phyloP scores from a whole-genome alignment of 345 rosid species.

The Eucalyptus microcorys region DNA sequence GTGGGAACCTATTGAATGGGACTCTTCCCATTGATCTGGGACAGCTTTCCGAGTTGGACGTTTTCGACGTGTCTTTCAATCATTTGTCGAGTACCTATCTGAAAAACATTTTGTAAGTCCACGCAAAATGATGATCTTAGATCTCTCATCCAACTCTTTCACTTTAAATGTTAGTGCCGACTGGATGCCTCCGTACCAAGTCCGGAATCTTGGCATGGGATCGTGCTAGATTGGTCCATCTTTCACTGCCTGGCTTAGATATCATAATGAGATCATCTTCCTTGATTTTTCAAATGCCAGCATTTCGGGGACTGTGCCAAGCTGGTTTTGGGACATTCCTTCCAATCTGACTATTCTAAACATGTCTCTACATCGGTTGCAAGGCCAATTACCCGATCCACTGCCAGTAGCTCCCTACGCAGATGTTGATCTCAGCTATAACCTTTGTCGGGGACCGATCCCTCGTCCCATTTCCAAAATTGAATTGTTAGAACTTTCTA shows the following conservation, averaged over 20 bases:
- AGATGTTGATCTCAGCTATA: slow-evolving; percentile 22
- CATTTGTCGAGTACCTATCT: slow-evolving; percentile 9
- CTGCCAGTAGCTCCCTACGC: slow-evolving; percentile 2
- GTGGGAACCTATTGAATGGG: slow-evolving; percentile 18
- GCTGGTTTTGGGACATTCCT: slow-evolving; percentile 39
- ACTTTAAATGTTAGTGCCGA: slow-evolving; percentile 12
- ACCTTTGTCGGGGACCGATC: slow-evolving; percentile 6
- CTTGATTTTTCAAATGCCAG: slow-evolving; percentile 30
- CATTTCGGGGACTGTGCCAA: slow-evolving; percentile 22
- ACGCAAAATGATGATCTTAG: slow-evolving; percentile 6
- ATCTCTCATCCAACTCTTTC: slow-evolving; percentile 20
- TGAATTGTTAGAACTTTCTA: slow-evolving; percentile 13
- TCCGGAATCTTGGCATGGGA: slow-evolving; percentile 8
- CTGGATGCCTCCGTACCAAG: slow-evolving; percentile 41
- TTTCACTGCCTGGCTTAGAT: slow-evolving; percentile 28
- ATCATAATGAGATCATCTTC: background rate
- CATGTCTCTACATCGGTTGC: slow-evolving; percentile 12
- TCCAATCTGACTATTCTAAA: slow-evolving; percentile 5
- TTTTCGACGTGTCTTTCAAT: slow-evolving; percentile 19
- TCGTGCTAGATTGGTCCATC: slow-evolving; percentile 26
- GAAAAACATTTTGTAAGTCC: slow-evolving; percentile 19
- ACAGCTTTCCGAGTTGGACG: slow-evolving; percentile 5
- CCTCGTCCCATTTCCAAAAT: slow-evolving; percentile 9
- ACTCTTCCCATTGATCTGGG: slow-evolving; percentile 25
- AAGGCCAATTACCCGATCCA: slow-evolving; percentile 11